phyloP scores from a whole-genome alignment of 495 filamentous ascomycete species.

The Penicillium canariense region DNA sequence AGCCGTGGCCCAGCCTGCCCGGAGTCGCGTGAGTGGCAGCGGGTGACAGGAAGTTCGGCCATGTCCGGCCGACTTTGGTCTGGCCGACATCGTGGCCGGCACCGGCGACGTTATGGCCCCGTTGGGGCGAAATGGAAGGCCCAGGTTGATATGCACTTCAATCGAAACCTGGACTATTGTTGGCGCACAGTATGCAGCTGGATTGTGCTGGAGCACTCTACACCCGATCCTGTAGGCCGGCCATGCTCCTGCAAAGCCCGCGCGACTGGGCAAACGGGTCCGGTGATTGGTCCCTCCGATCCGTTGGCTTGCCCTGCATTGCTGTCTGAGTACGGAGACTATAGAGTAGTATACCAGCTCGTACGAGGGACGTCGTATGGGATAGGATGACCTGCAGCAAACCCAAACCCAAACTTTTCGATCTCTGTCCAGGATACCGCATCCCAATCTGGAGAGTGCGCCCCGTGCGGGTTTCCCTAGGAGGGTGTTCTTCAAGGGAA shows the following conservation, averaged over 20 bases:
- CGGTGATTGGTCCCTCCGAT: constrained; percentile 7
- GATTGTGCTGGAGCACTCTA: not conserved
- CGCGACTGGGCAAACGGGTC: not conserved
- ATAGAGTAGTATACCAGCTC: not conserved
- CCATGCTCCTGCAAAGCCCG: not conserved
- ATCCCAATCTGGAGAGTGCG: not conserved
- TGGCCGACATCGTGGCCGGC: too few relatives aligned
- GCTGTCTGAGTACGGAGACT: not conserved
- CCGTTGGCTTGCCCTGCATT: not conserved
- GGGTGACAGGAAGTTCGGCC: constrained; percentile 9
- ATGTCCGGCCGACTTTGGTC: constrained; percentile 8
- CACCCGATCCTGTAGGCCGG: not conserved
- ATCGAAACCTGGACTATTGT: not conserved
- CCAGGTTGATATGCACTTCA: not conserved
- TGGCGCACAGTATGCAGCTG: not conserved
- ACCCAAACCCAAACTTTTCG: too few relatives aligned
- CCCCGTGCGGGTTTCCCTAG: too few relatives aligned
- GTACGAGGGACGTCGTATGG: not conserved
- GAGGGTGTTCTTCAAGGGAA: too few relatives aligned
- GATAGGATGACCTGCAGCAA: not conserved
- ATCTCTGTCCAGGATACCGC: constrained; percentile 1
- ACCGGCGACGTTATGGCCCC: too few relatives aligned
- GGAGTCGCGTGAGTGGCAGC: constrained; percentile 14
- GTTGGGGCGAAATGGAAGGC: not conserved
- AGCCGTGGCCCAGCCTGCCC: not conserved